Evolutionary conservation across 176 grass and related monocot species (phyloP).

Genomic region (Themeda triandra): DNA sequence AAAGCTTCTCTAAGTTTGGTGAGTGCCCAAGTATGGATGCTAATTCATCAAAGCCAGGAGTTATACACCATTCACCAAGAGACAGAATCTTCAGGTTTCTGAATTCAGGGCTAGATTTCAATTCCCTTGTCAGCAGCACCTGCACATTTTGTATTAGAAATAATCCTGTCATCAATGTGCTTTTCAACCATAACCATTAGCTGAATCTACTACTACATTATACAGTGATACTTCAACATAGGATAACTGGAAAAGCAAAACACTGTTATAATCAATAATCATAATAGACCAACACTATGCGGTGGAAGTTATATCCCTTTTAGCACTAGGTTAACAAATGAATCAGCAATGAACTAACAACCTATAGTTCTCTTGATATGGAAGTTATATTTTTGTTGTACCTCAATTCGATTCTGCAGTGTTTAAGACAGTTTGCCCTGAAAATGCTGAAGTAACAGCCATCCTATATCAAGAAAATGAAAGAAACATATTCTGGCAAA

Average conservation of each 20-base stretch:
- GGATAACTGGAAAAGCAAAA: background rate
- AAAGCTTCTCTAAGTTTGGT: conserved; percentile 35
- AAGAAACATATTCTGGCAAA: background rate
- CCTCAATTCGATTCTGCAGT: background rate
- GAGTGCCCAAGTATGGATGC: conserved; percentile 24
- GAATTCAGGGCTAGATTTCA: conserved; percentile 15
- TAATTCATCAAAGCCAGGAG: background rate
- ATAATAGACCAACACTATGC: background rate
- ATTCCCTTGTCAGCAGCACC: conserved; percentile 13
- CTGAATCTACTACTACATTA: background rate
- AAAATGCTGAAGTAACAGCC: background rate
- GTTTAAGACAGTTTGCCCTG: background rate
- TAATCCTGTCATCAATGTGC: background rate
- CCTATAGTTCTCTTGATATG: background rate
- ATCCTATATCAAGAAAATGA: background rate
- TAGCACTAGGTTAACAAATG: background rate
- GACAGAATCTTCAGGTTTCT: conserved; percentile 33
- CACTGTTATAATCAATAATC: background rate
- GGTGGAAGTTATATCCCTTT: background rate
- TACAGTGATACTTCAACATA: background rate
- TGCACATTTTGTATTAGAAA: conserved; percentile 27
- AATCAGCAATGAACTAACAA: background rate
- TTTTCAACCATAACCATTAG: background rate
- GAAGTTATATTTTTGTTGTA: background rate
- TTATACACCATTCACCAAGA: conserved; percentile 40